Evolutionary conservation across 2,329 filamentous ascomycete species (phyloP), one percentile per base, ranked within the genome.

Genomic region (Botrytis paeoniae): DNA sequence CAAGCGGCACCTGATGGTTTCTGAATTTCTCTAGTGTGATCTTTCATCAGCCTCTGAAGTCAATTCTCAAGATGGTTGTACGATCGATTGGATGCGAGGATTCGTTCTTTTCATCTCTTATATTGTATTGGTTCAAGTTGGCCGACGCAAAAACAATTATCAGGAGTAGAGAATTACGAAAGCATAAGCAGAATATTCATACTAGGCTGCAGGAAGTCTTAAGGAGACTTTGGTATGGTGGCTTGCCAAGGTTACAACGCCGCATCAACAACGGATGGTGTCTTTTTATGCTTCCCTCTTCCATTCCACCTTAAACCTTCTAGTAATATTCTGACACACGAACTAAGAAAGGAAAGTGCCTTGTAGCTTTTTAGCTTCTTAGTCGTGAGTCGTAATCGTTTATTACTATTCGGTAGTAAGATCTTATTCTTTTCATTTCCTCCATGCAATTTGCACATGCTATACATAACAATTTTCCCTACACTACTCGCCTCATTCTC

Each of bases 251-350:
- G 54, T 43, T 48, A 60, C 68, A 70, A 39, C 68, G 54, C 68
- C 39, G 43, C n/a, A 63, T 62, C 69, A 72, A 65, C n/a, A 59
- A 70, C 45, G 69, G 62, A 73, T 45, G 43, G 29, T 54, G 22
- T n/a, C 14, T 63, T 39, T 51, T 71, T 22, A 64, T 71, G 68
- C 66, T 69, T 70, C 39, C 39, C 37, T 45, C 39, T 51, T 41
- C 48, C 32, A 68, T 68, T 68, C 9, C 35, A 54, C 35, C 45
- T 39, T 35, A 41, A 61, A 65, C 60, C 69, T 74, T 69, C 45
- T 66, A 71, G 69, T 69, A 29, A 66, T 73, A 74, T 73, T 57
- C 60, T 66, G 45, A 69, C 73, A 72, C 70, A 70, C 65, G 65
- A 41, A 54, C 63, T 70, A 70, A 59, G 43, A 68, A 57, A 57